phyloP scores from a whole-genome alignment of 2,329 filamentous ascomycete genomes.

The Erysiphe pulchra region DNA sequence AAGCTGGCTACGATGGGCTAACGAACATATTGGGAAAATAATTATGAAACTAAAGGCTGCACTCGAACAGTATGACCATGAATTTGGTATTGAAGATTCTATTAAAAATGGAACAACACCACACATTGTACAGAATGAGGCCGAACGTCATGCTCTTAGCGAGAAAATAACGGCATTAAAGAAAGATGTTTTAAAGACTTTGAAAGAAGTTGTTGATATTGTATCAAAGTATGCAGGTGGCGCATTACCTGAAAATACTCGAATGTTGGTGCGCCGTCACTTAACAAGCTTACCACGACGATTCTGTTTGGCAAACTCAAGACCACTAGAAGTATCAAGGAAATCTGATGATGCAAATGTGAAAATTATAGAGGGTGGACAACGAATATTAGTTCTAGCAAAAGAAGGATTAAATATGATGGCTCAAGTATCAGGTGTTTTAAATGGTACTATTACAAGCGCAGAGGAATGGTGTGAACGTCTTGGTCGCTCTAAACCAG shows the following conservation, averaged over 20 bases:
- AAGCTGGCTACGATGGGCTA: conserved; percentile 54
- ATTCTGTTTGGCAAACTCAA: conserved; percentile 46
- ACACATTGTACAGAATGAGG: conserved; percentile 9
- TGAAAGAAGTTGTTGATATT: conserved; percentile 59
- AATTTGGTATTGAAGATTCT: conserved; percentile 11
- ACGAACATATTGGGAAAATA: conserved; percentile 51
- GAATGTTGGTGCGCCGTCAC: conserved; percentile 58
- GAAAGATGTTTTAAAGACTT: conserved; percentile 46
- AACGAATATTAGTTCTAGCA: conserved; percentile 61
- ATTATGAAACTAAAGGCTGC: conserved; percentile 50
- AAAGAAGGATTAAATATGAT: conserved; percentile 89
- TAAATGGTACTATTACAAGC: conserved; percentile 71
- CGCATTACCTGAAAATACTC: conserved; percentile 69
- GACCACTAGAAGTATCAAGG: conserved; percentile 9
- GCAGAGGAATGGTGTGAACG: conserved; percentile 80
- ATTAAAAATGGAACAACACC: conserved; percentile 5
- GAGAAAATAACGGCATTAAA: conserved; percentile 35
- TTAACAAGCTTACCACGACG: conserved; percentile 63
- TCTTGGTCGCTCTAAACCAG: conserved; percentile 25
- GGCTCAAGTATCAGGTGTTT: conserved; percentile 62
- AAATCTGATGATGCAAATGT: conserved; percentile 18
- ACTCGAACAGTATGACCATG: conserved; percentile 52
- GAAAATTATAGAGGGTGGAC: conserved; percentile 30
- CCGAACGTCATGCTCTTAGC: conserved; percentile 8
- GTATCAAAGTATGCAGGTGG: conserved; percentile 84